phyloP scores from a whole-genome alignment of 2,329 filamentous ascomycete genomes.

The Clarireedia paspali region DNA sequence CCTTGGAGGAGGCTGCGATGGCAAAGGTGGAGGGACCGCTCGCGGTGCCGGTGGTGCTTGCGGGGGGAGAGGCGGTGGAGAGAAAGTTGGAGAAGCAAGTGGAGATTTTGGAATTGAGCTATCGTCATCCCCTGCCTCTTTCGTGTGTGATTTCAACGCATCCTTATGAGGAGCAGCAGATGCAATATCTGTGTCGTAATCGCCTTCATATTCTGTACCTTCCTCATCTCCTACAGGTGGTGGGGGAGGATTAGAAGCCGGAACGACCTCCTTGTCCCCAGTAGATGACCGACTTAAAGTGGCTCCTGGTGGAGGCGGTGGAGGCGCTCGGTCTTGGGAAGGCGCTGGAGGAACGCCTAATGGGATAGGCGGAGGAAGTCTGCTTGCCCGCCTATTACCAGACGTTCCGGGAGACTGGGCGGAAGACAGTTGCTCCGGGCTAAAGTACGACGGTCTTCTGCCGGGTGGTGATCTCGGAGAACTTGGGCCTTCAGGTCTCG shows the following conservation, averaged over 20 bases:
- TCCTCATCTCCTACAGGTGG: slow-evolving; percentile 65
- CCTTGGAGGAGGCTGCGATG: slow-evolving; percentile 46
- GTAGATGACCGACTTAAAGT: slow-evolving; percentile 51
- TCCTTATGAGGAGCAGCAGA: slow-evolving; percentile 93
- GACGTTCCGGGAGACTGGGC: slow-evolving; percentile 34
- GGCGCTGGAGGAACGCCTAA: slow-evolving; percentile 39
- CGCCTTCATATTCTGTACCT: slow-evolving; percentile 89
- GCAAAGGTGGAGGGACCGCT: slow-evolving; percentile 57
- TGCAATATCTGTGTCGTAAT: slow-evolving; percentile 96
- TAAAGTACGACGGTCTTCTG: slow-evolving; percentile 30
- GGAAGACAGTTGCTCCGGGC: slow-evolving; percentile 25
- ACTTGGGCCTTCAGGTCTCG: slow-evolving; percentile 32
- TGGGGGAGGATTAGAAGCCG: slow-evolving; percentile 37
- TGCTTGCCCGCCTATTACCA: slow-evolving; percentile 46
- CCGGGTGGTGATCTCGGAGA: slow-evolving; percentile 38
- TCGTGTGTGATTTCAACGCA: slow-evolving; percentile 73
- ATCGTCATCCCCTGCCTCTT: slow-evolving; percentile 70
- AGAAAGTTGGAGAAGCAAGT: slow-evolving; percentile 32
- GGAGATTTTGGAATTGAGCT: slow-evolving; percentile 45
- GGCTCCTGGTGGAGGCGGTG: slow-evolving; percentile 55
- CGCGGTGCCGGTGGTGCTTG: slow-evolving; percentile 46
- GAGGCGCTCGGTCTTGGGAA: slow-evolving; percentile 53
- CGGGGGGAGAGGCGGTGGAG: slow-evolving; percentile 46
- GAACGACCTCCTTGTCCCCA: slow-evolving; percentile 40
- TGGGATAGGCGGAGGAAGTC: slow-evolving; percentile 56